Conservation (phyloP, 1,139 yeast species). For the Petasospora fabianii region DNA sequence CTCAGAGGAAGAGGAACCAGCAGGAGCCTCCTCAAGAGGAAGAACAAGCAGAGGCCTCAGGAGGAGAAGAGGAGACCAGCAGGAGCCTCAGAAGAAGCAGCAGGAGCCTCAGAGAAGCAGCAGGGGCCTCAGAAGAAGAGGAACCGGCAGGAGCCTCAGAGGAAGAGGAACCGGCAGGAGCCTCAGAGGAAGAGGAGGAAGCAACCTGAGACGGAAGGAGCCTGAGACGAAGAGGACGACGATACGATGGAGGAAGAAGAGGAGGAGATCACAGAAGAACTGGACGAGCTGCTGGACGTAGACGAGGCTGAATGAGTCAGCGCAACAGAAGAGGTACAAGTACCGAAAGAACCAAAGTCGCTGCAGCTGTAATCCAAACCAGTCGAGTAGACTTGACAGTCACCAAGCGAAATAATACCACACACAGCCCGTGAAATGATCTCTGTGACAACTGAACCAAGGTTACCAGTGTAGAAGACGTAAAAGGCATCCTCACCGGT, state of each 20-base stretch:
- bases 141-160: background rate
- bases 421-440: constrained; percentile 6
- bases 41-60: no score
- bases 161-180: background rate
- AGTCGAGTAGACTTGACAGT: constrained; percentile 9
- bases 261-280: background rate
- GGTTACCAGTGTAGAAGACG: constrained; percentile 15
- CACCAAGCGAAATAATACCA: constrained; percentile 7
- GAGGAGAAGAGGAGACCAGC: no score
- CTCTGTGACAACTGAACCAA: constrained; percentile 10
- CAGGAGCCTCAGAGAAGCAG: no score
- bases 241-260: background rate
- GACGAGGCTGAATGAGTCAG: background rate
- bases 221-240: background rate
- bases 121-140: no score
- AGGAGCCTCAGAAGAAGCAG: no score
- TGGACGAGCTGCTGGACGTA: background rate
- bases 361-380: constrained; percentile 11
- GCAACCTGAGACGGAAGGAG: background rate
- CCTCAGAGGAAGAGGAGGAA: background rate
- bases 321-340: background rate
- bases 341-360: background rate
- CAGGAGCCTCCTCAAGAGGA: no score
- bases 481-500: constrained; percentile 5
- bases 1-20: background rate